Evolutionary conservation across 257 asterid genomes (phyloP), one percentile per base, ranked within the genome.

Genomic region (Solanum chiquidenum): DNA sequence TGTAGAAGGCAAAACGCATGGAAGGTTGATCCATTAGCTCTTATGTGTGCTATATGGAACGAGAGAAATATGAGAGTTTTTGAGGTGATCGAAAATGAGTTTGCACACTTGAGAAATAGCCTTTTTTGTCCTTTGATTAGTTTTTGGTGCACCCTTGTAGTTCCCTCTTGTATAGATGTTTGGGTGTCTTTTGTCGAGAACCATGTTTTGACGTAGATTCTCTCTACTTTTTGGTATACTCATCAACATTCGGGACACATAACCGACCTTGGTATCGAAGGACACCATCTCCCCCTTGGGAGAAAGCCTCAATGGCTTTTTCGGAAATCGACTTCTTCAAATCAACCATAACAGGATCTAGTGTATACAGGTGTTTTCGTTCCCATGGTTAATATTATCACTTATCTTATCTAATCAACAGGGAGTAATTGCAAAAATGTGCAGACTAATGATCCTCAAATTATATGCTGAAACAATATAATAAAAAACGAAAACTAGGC

Each of bases 381-480:
- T 58, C 27, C 66, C 66, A 20, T 58, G 66, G 66, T 58, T 58
- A 58, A 58, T 58, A 58, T 58, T 58, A 58, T 58, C 66, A 58
- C 12, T 58, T 58, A 58, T 58, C 66, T 20, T 58, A 20, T 37
- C 76, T 68, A 52, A 84, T 42, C 27, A 87, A 46, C 76, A 40
- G 66, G 34, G 33, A 82, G 20, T 23, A 31, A 23, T 12, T 58
- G 38, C 71, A 86, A 86, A 37, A 27, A 40, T 40, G 60, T 77
- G 98, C 66, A 16, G 40, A 79, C 21, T 46, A 79, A 13, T 77
- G 37, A 25, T 42, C 38, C 84, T 14, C 25, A 79, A 27, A 80
- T 1, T 29, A 46, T 4, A 46, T 21, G 33, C 40, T 37, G 55
- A 52, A 44, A 71, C 27, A 69, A 23, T 66, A 46, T 79, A 21